Percentiles rank a stretch among this genome's conserved stretches.
phyloP scores from a whole-genome alignment of 176 grass and related monocot species.

The Paspalum notatum region DNA sequence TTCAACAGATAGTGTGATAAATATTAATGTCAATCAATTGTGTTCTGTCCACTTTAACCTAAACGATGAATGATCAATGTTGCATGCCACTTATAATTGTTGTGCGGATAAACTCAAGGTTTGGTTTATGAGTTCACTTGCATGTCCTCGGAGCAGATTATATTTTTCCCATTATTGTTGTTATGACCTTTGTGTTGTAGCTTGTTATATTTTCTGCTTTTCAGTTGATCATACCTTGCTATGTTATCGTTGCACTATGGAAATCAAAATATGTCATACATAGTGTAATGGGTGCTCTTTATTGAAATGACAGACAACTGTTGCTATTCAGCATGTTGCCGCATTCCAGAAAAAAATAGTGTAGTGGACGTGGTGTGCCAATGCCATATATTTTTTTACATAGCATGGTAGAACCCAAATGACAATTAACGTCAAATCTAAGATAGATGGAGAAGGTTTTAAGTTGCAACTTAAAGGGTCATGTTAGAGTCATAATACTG shows the following conservation, averaged over 20 bases:
- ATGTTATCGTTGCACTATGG: neutral
- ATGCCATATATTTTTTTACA: neutral
- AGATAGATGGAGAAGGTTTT: slow-evolving; percentile 89
- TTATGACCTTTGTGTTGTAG: neutral
- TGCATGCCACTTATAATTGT: neutral
- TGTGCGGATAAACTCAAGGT: neutral
- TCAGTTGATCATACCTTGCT: neutral
- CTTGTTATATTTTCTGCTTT: slow-evolving; percentile 26
- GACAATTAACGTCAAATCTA: no score
- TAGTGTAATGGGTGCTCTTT: slow-evolving; percentile 17
- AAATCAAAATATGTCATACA: slow-evolving; percentile 2
- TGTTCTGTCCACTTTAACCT: neutral
- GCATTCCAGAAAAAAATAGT: no score
- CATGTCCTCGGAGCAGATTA: neutral
- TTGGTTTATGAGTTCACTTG: neutral
- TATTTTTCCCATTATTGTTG: neutral
- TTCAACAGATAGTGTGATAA: no score
- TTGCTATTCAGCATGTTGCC: no score
- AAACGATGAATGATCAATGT: neutral
- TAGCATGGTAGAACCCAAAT: slow-evolving; percentile 76
- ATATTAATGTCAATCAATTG: slow-evolving; percentile 6
- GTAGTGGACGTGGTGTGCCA: no score
- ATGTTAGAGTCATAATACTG: slow-evolving; percentile 83
- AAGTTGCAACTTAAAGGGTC: no score
- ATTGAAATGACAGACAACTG: no score